These are phyloP conservation scores for Coelastrella sp. DNA, from an alignment of 139 green algal species.

Conservation along the genomic window DNA sequence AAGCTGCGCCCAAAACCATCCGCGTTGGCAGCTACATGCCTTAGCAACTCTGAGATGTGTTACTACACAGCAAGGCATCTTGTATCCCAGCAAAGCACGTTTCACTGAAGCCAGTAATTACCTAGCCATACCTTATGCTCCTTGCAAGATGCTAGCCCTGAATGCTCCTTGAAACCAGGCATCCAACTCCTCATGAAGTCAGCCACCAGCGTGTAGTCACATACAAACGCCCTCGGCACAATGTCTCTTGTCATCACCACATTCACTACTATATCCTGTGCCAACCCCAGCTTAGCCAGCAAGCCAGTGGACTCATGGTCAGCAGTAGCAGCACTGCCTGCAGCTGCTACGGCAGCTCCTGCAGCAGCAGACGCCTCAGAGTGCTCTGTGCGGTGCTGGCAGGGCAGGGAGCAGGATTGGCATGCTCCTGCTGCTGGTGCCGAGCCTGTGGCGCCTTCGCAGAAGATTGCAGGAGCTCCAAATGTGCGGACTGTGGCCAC, in stretches of 20 bases:
- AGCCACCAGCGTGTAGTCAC: conserved; percentile 94
- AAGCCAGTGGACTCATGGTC: conserved; percentile 11
- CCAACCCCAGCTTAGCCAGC: conserved; percentile 54
- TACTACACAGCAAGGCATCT: background rate
- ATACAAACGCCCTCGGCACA: conserved; percentile 98
- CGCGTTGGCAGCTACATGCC: background rate
- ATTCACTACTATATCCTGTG: conserved; percentile 77
- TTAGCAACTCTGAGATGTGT: background rate
- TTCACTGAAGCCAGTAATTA: background rate
- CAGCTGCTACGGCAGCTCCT: background rate
- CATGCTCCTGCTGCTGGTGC: background rate
- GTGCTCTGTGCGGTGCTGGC: background rate
- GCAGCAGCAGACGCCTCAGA: background rate
- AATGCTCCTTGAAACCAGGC: conserved; percentile 85
- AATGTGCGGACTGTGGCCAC: conserved; percentile 92
- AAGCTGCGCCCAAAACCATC: too few species aligned
- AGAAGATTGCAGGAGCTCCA: conserved; percentile 93
- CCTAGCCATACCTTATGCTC: conserved; percentile 51
- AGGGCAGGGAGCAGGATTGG: conserved; percentile 27
- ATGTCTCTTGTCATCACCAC: conserved; percentile 98
- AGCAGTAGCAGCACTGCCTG: background rate
- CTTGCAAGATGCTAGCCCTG: conserved; percentile 66
- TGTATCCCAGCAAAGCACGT: background rate
- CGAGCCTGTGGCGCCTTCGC: conserved; percentile 66
- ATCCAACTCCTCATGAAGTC: conserved; percentile 63